These are phyloP conservation scores for Linderniella brevidens DNA, from an alignment of 257 asterid species.

Conservation along the genomic window DNA sequence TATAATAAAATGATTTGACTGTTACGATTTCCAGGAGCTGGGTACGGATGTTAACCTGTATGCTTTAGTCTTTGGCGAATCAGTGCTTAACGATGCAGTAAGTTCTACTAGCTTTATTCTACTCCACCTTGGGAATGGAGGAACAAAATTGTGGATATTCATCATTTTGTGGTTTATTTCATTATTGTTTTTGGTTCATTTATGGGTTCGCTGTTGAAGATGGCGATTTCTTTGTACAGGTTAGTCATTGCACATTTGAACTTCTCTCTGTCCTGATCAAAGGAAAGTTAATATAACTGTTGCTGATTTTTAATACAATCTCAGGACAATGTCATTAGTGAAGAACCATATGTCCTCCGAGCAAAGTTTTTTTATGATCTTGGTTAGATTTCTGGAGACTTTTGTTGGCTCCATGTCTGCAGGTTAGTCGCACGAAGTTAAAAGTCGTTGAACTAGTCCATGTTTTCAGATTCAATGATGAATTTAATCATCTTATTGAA, in stretches of 20 bases:
- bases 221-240: constrained; percentile 98
- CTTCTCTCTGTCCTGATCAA: no score
- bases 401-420: constrained; percentile 93
- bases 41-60: constrained; percentile 89
- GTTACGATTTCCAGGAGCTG: constrained; percentile 59
- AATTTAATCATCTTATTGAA: no score
- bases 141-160: no score
- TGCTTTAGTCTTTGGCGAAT: constrained; percentile 96
- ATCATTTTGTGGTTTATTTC: no score
- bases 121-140: background rate
- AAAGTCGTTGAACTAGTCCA: no score
- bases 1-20: constrained; percentile 2
- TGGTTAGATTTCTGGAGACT: constrained; percentile 89
- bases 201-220: constrained; percentile 25
- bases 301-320: constrained; percentile 12
- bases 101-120: constrained; percentile 18
- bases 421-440: constrained; percentile 22
- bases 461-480: no score
- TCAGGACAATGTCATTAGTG: constrained; percentile 89
- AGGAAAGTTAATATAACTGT: constrained; percentile 10
- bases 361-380: constrained; percentile 67
- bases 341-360: constrained; percentile 73
- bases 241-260: constrained; percentile 30
- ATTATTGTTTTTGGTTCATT: no score
- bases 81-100: constrained; percentile 98